Evolutionary conservation across 495 filamentous ascomycete genomes (phyloP).

Genomic region (Penicillium malachiteum): DNA sequence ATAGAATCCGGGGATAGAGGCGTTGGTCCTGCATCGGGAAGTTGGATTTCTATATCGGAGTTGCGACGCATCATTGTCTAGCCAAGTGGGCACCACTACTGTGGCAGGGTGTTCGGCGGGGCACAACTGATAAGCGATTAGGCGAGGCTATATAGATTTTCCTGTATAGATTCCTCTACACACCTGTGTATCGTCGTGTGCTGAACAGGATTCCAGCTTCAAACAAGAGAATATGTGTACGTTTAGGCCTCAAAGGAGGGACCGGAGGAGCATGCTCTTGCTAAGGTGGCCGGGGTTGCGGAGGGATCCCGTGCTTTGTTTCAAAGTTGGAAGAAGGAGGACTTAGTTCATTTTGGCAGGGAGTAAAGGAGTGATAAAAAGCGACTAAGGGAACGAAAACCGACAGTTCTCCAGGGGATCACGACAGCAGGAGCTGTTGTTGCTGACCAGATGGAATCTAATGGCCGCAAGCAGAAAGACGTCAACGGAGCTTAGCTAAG

Average conservation of each 20-base stretch:
- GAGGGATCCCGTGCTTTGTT: slow-evolving; percentile 45
- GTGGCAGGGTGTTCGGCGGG: slow-evolving; percentile 17
- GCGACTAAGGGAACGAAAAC: slow-evolving; percentile 7
- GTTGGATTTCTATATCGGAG: slow-evolving; percentile 48
- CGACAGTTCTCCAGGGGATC: slow-evolving; percentile 1
- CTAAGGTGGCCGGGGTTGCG: slow-evolving; percentile 20
- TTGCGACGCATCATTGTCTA: slow-evolving; percentile 47
- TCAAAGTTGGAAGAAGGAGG: slow-evolving; percentile 23
- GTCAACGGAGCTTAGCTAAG: slow-evolving; percentile 28
- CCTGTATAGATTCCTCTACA: background rate
- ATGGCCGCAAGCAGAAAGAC: slow-evolving; percentile 36
- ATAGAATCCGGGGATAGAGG: slow-evolving; percentile 29
- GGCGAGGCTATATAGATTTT: slow-evolving; percentile 4
- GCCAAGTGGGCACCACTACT: background rate
- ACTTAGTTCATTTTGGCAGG: slow-evolving; percentile 10
- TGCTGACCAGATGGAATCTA: slow-evolving; percentile 25
- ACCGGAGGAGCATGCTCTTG: slow-evolving; percentile 16
- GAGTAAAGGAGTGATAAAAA: slow-evolving; percentile 6
- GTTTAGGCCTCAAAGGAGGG: slow-evolving; percentile 11
- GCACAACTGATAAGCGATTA: slow-evolving; percentile 28
- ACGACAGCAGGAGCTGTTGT: slow-evolving; percentile 13
- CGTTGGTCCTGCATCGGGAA: slow-evolving; percentile 40
- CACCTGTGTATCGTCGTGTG: background rate
- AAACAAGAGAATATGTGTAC: slow-evolving; percentile 1
- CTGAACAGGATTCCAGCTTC: slow-evolving; percentile 1